phyloP scores from a whole-genome alignment of 371 early-diverging fungal genomes.

The Capillidium rhysosporum region DNA sequence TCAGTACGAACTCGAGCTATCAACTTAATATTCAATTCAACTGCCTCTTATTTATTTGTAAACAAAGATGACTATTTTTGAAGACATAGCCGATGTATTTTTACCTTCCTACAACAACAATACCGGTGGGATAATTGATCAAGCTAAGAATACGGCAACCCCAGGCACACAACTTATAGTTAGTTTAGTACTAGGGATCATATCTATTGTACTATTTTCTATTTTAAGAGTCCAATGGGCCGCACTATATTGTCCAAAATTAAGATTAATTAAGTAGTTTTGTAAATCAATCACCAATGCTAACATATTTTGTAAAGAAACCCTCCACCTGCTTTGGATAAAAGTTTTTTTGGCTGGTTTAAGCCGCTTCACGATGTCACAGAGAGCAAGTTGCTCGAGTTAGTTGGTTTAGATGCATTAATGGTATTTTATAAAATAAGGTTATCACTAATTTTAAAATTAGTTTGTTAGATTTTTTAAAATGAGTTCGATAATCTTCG shows the following conservation, averaged over 20 bases:
- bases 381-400: neutral
- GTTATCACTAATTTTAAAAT: neutral
- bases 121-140: neutral
- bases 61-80: neutral
- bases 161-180: neutral
- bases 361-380: neutral
- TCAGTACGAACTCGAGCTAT: too few relatives aligned
- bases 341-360: conserved; percentile 3
- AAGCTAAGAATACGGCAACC: neutral
- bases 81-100: neutral
- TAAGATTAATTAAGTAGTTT: neutral
- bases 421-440: too few relatives aligned
- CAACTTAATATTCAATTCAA: too few relatives aligned
- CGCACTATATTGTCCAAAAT: neutral
- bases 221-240: neutral
- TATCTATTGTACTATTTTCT: conserved; percentile 2
- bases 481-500: neutral
- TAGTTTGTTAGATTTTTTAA: conserved; percentile 24
- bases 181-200: neutral
- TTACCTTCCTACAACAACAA: neutral
- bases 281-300: too few relatives aligned
- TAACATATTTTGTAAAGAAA: too few relatives aligned
- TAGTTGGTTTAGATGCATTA: conserved; percentile 37
- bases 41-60: too few relatives aligned
- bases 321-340: conserved; percentile 1